Percentiles rank a stretch among this genome's conserved stretches.
phyloP scores from a whole-genome alignment of 768 basidiomycete genomes.

The Amanita thiersii region DNA sequence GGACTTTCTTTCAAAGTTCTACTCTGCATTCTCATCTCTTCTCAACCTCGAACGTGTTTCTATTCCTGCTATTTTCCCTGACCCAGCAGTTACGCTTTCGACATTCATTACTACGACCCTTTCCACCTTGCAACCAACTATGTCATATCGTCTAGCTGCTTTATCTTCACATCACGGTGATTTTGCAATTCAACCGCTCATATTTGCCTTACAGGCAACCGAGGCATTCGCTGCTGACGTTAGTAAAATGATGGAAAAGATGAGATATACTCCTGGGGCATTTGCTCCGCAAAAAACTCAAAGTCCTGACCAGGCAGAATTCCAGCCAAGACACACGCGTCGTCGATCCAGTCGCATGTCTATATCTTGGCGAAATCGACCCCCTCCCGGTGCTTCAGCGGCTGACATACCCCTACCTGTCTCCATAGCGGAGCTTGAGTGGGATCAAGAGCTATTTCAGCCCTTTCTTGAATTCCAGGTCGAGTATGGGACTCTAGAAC shows the following conservation, averaged over 20 bases:
- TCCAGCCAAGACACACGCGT: conserved; percentile 25
- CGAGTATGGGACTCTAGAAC: conserved; percentile 77
- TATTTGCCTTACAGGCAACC: conserved; percentile 61
- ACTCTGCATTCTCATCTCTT: conserved; percentile 53
- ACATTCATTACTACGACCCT: conserved; percentile 78
- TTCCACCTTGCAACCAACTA: conserved; percentile 71
- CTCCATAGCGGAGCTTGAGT: conserved; percentile 42
- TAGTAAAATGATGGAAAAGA: conserved; percentile 73
- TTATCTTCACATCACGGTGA: conserved; percentile 61
- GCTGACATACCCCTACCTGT: conserved; percentile 15
- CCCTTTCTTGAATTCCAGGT: conserved; percentile 89
- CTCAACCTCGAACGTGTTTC: conserved; percentile 65
- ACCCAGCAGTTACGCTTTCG: conserved; percentile 70
- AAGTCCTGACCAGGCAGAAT: conserved; percentile 16
- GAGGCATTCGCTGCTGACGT: conserved; percentile 75
- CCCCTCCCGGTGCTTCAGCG: conserved; percentile 17
- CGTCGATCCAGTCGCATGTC: conserved; percentile 58
- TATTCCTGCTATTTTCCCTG: conserved; percentile 82
- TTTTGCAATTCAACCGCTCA: conserved; percentile 58
- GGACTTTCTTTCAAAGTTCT: conserved; percentile 71
- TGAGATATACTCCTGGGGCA: conserved; percentile 29
- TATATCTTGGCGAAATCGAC: conserved; percentile 47
- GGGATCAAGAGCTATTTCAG: conserved; percentile 91
- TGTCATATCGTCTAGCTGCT: conserved; percentile 69
- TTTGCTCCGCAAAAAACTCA: conserved; percentile 9